Base-by-base conservation (phyloP, 805 yeast species). In the Kuraishia molischiana region DNA sequence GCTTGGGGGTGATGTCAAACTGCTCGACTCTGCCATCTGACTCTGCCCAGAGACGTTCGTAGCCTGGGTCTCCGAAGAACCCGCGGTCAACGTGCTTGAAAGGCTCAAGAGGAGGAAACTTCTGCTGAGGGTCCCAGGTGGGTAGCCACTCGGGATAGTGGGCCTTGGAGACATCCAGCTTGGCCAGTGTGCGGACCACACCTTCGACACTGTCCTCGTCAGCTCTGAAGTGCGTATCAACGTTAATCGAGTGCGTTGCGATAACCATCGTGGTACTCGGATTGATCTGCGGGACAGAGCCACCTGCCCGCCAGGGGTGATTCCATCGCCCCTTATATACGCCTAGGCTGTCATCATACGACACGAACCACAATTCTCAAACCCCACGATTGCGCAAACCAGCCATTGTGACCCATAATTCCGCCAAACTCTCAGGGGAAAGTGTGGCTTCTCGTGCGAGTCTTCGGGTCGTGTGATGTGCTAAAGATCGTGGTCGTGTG, bases 81-180 rank as follows among this genome's bases (percentile, higher is more conserved):
- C 80, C 87, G n/a, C 79, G 76, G 47, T 81, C 89, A 24, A 56
- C 55, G 49, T 63, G 70, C 50, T 72, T 74, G 59, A 74, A 76
- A 40, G 72, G 71, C 46, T 67, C 66, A 45, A 70, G 62, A 10
- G 77, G 30, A 4, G 64, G 67, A 49, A 56, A 67, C 46, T 71
- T 69, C 48, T 74, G 69, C 14, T 51, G 59, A 14, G 78, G 77
- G 50, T 78, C 74, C 82, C 82, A 79, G 2, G 82, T 70, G n/a
- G 86, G 85, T 34, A 78, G 64, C 60, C 72, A 79, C 8, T 72
- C 77, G 2, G 80, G 79, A 53, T 61, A 68, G 26, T 22, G 10
- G 26, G 26, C 26, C 26, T 22, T 22, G 8, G 8, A 8, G 26
- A 22, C 26, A 22, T 22, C 26, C 8, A 11, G 26, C 26, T 22